Evolutionary conservation across 2,329 filamentous ascomycete species (phyloP).

Genomic region (Trichophyton rubrum): DNA sequence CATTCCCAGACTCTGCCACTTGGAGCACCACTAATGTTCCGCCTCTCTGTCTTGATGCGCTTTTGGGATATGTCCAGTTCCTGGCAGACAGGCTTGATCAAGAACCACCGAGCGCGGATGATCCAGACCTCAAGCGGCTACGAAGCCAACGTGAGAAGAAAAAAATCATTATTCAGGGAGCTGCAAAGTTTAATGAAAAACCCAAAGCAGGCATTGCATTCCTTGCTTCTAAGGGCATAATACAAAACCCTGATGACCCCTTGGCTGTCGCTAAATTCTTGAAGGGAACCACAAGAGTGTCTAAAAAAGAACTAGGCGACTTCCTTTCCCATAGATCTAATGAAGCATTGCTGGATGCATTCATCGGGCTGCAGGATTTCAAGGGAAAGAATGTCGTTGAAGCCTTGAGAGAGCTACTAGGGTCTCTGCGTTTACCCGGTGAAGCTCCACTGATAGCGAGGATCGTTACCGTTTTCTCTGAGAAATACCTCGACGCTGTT

Average conservation of each 20-base stretch:
- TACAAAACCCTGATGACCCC: constrained; percentile 61
- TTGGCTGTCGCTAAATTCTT: constrained; percentile 74
- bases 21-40: constrained; percentile 99
- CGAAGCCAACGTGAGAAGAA: constrained; percentile 66
- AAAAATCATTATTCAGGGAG: constrained; percentile 75
- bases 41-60: constrained; percentile 80
- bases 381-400: constrained; percentile 76
- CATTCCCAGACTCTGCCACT: constrained; percentile 89
- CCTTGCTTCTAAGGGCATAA: constrained; percentile 73
- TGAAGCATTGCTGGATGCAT: constrained; percentile 69
- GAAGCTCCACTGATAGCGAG: constrained; percentile 88
- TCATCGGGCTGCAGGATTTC: constrained; percentile 82
- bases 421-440: constrained; percentile 84
- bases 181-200: constrained; percentile 87
- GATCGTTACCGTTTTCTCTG: constrained; percentile 75
- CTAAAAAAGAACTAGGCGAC: constrained; percentile 83
- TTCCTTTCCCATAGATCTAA: constrained; percentile 87
- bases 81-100: constrained; percentile 77
- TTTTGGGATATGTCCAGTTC: constrained; percentile 83
- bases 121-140: constrained; percentile 53
- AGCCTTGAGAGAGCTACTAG: constrained; percentile 72
- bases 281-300: constrained; percentile 72
- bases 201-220: constrained; percentile 82
- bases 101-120: constrained; percentile 49
- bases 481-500: constrained; percentile 63